Conservation (phyloP, 164 flowering plant genomes). For the Warburgia ugandensis region DNA sequence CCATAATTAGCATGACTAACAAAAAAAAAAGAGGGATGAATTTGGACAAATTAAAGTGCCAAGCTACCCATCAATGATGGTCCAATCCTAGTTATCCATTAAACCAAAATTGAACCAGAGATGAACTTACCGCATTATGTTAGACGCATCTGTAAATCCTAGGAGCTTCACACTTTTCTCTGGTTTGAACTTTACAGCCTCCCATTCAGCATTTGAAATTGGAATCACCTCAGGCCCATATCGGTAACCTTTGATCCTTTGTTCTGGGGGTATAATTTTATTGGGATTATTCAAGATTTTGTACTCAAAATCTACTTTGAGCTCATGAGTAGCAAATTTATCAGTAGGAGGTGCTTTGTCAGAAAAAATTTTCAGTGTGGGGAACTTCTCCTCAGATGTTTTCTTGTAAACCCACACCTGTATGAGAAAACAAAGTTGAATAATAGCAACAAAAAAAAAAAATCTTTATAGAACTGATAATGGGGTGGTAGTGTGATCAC, state of each 20-base stretch:
- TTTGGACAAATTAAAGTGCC: no score
- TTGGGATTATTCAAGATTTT: constrained; percentile 52
- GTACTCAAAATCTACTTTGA: constrained; percentile 86
- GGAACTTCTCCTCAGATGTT: constrained; percentile 82
- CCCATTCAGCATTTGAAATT: constrained; percentile 77
- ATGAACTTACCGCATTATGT: constrained; percentile 60
- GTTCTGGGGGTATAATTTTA: constrained; percentile 82
- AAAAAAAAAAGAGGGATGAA: no score
- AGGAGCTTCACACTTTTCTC: constrained; percentile 88
- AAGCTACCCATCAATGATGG: no score
- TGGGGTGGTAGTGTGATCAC: background rate
- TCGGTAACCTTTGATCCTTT: constrained; percentile 88
- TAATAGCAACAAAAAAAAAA: background rate
- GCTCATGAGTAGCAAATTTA: constrained; percentile 83
- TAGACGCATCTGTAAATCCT: constrained; percentile 84
- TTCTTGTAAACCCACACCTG: constrained; percentile 98
- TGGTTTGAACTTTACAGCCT: constrained; percentile 84
- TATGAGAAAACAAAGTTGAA: constrained; percentile 2
- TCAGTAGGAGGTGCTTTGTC: constrained; percentile 84
- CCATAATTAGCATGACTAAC: background rate
- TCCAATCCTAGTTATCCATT: background rate
- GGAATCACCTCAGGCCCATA: constrained; percentile 98
- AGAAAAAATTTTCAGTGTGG: constrained; percentile 80
- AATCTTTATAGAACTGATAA: background rate
- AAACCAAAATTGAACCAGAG: background rate